A percentile compares a stretch with the other conserved stretches of the same genome.
These are phyloP conservation scores for Lachnellula arida DNA, from an alignment of 2,329 filamentous ascomycete species.

Conservation along the genomic window DNA sequence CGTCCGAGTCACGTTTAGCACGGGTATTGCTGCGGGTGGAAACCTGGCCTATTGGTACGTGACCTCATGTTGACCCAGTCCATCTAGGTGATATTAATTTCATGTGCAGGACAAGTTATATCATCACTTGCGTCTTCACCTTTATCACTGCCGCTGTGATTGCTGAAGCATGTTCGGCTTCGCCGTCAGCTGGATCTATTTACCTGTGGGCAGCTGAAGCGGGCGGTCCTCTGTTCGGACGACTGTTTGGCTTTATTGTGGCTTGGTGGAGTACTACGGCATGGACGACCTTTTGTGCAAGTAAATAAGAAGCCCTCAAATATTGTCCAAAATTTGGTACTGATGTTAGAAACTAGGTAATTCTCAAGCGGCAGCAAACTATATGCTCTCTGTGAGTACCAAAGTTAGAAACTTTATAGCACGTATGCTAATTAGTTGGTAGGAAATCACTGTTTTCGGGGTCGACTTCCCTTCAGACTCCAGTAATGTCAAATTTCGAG, in stretches of 20 bases:
- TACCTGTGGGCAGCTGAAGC: slow-evolving; percentile 48
- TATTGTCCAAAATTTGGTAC: neutral
- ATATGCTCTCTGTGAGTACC: slow-evolving; percentile 45
- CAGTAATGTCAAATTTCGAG: slow-evolving; percentile 51
- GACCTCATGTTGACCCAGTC: neutral
- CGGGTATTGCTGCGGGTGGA: slow-evolving; percentile 56
- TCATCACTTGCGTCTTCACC: slow-evolving; percentile 55
- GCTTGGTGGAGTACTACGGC: slow-evolving; percentile 61
- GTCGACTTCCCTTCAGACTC: slow-evolving; percentile 50
- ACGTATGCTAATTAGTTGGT: neutral
- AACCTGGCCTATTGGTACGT: slow-evolving; percentile 55
- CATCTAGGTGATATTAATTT: neutral
- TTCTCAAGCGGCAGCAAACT: slow-evolving; percentile 47
- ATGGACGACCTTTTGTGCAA: slow-evolving; percentile 55
- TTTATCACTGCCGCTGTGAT: slow-evolving; percentile 57
- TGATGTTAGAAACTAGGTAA: slow-evolving; percentile 35
- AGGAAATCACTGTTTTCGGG: slow-evolving; percentile 55
- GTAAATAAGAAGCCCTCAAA: slow-evolving; percentile 21
- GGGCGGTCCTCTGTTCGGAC: slow-evolving; percentile 39
- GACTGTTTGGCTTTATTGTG: slow-evolving; percentile 39
- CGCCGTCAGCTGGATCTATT: slow-evolving; percentile 34
- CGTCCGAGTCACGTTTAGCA: slow-evolving; percentile 57
- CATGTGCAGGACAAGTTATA: slow-evolving; percentile 50
- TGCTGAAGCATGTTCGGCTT: slow-evolving; percentile 50
- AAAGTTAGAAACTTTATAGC: no score